Evolutionary conservation across 345 rosid species (phyloP), one percentile per base, ranked within the genome.

Genomic region (Alliaria petiolata): DNA sequence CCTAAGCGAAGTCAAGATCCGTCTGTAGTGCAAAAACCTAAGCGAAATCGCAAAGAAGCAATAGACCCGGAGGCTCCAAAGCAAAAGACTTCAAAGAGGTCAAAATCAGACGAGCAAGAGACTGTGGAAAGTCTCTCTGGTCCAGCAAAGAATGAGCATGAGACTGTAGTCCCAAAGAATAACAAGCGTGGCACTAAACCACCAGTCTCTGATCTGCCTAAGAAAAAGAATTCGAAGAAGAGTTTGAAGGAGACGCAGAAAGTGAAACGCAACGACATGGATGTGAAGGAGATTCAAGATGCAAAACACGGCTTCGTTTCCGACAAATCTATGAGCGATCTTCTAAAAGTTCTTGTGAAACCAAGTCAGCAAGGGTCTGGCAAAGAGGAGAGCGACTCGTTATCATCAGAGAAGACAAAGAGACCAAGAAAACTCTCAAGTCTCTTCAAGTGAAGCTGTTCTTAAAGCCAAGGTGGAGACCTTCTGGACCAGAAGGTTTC

Each of bases 371-470:
- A 69, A 69, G 59, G 10, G 1, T 20, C 59, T n/a, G 8, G 25
- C 64, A 73, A 70, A 64, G 80, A 71, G 26, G 65, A 66, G 54
- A 33, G 13, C 14, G 59, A 80, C 20, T 34, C 40, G 8, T 28
- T 66, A 47, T 57, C 40, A 44, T 30, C 42, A n/a, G 67, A 75
- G 66, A 55, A 39, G 72, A 71, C 74, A 5, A 63, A 16, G 38
- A 68, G 34, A 42, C 10, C 11, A 34, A 33, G 35, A 26, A 76
- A 55, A 26, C 83, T 83, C 59, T 84, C 84, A 49, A 79, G 79
- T 59, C 75, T 88, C 20, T 88, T 85, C 83, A 77, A 16, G 75
- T 74, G 51, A 78, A 74, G 5, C n/a, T 12, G 19, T 36, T 15
- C 2, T 6, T 38, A 1, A 52, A 51, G 17, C 5, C 40, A 28